Evolutionary conservation across 1,139 yeast genomes (phyloP).

Genomic region (Kurtzmaniella quercitrusa): DNA sequence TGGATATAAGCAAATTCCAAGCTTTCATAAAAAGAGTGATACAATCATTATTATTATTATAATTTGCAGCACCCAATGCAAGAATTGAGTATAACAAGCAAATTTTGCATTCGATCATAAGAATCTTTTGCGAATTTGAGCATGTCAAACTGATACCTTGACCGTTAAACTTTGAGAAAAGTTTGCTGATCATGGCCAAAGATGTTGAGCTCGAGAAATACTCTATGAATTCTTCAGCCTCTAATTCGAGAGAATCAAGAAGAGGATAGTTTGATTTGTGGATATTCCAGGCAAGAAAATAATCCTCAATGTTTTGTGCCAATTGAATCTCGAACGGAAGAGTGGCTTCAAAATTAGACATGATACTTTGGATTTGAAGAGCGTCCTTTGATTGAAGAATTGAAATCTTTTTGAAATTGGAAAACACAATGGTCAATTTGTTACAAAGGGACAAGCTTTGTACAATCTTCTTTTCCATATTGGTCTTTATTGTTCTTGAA

Average conservation of each 20-base stretch:
- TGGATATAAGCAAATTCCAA: constrained; percentile 43
- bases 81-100: constrained; percentile 26
- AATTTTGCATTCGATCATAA: constrained; percentile 20
- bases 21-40: constrained; percentile 34
- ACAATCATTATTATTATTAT: constrained; percentile 19
- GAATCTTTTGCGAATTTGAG: constrained; percentile 6
- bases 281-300: constrained; percentile 8
- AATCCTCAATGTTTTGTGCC: constrained; percentile 5
- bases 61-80: constrained; percentile 22
- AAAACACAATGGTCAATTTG: constrained; percentile 6
- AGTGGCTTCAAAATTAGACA: constrained; percentile 5
- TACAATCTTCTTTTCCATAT: constrained; percentile 5
- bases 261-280: constrained; percentile 6
- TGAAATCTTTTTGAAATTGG: constrained; percentile 7
- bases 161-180: constrained; percentile 6
- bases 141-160: constrained; percentile 2
- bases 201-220: constrained; percentile 6
- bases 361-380: constrained; percentile 4
- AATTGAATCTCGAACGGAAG: constrained; percentile 3
- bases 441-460: constrained; percentile 7
- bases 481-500: background rate
- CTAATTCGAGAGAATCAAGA: constrained; percentile 5
- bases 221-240: constrained; percentile 7
- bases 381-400: constrained; percentile 6
- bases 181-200: constrained; percentile 5